Conservation (phyloP, 164 flowering plant species). For the Vitis rupestris region DNA sequence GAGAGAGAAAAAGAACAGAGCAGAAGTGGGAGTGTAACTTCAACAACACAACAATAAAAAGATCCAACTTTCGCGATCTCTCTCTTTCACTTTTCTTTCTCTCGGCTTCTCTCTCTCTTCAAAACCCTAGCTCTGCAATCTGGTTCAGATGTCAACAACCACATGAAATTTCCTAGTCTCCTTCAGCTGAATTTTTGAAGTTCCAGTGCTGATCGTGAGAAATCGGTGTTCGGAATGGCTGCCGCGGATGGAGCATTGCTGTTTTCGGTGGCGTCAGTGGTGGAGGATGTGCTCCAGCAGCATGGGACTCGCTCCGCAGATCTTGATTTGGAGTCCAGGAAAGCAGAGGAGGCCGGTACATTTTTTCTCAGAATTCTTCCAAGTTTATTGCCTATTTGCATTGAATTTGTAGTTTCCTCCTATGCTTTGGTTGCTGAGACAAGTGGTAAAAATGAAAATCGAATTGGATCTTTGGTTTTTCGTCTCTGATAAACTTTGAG, state of each 20-base stretch:
- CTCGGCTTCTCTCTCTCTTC: too few species aligned
- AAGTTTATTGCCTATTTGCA: too few species aligned
- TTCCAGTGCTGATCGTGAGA: too few species aligned
- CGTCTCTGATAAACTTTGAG: too few species aligned
- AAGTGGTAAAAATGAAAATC: too few species aligned
- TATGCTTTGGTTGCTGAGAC: not conserved
- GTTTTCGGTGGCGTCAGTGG: conserved; percentile 58
- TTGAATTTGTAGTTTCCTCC: too few species aligned
- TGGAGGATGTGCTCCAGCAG: conserved; percentile 74
- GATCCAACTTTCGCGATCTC: not conserved
- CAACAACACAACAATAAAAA: conserved; percentile 2
- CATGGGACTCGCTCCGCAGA: conserved; percentile 45
- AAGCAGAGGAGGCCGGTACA: conserved; percentile 72
- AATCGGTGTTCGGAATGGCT: conserved; percentile 22
- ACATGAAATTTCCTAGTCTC: too few species aligned
- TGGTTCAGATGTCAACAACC: too few species aligned
- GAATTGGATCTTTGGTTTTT: too few species aligned
- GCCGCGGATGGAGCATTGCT: conserved; percentile 34
- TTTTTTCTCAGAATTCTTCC: not conserved
- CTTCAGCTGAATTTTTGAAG: too few species aligned
- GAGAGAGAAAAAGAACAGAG: conserved; percentile 13
- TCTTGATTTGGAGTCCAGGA: conserved; percentile 62
- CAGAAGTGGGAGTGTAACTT: conserved; percentile 15
- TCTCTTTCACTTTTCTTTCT: not conserved
- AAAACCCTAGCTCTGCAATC: too few species aligned